Percentiles rank a stretch among this genome's conserved stretches.
These are phyloP conservation scores for Coffea eugenioides DNA, from an alignment of 257 asterid genomes.

Conservation along the genomic window DNA sequence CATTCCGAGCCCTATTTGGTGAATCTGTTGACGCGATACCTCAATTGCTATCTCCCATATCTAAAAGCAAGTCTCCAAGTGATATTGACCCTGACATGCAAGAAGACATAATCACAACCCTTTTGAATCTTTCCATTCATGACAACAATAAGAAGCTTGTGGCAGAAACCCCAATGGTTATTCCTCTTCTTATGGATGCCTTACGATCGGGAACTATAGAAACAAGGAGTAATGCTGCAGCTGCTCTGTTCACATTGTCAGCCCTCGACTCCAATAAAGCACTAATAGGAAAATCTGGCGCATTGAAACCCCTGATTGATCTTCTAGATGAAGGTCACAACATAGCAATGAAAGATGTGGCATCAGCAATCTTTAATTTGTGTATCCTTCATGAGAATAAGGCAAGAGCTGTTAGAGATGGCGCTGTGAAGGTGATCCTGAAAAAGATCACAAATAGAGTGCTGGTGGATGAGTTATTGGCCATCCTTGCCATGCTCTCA, in stretches of 20 bases:
- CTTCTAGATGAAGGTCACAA: conserved; percentile 72
- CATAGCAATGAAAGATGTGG: conserved; percentile 69
- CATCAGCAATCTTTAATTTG: conserved; percentile 74
- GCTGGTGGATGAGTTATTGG: conserved; percentile 64
- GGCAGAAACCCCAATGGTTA: conserved; percentile 68
- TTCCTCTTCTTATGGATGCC: conserved; percentile 66
- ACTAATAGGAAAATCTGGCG: conserved; percentile 71
- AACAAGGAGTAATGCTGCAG: conserved; percentile 88
- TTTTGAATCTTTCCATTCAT: conserved; percentile 78
- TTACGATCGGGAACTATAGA: conserved; percentile 58
- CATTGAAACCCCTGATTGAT: conserved; percentile 59
- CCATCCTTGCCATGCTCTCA: conserved; percentile 85
- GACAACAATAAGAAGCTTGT: conserved; percentile 84
- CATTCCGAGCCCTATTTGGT: conserved; percentile 72
- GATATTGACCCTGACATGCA: conserved; percentile 52
- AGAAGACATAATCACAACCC: conserved; percentile 82
- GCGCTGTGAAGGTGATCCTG: conserved; percentile 64
- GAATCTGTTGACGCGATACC: conserved; percentile 58
- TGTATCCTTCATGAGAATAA: conserved; percentile 77
- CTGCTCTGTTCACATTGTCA: conserved; percentile 76
- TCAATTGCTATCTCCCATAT: conserved; percentile 60
- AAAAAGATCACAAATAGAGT: conserved; percentile 44
- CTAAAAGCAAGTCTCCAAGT: conserved; percentile 25
- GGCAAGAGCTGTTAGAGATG: conserved; percentile 70
- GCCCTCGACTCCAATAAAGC: conserved; percentile 81